Percentiles rank a stretch among this genome's conserved stretches.
These are phyloP conservation scores for Carallia pectinifolia DNA, from an alignment of 345 rosid species.

Conservation along the genomic window DNA sequence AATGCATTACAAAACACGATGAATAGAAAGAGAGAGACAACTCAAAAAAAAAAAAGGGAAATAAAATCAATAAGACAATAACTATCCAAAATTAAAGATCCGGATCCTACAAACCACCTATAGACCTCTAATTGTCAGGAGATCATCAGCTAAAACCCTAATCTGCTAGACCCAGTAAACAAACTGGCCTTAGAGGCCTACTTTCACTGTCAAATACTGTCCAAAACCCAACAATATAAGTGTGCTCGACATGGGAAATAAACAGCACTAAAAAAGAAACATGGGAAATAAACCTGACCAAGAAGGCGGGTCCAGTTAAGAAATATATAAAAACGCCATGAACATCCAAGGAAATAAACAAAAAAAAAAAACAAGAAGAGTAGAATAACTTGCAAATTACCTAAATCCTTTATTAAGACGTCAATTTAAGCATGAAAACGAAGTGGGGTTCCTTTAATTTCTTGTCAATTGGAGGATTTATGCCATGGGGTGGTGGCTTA, in stretches of 20 bases:
- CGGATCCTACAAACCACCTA: constrained; percentile 17
- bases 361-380: neutral
- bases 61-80: neutral
- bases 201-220: constrained; percentile 5
- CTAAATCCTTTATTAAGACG: neutral
- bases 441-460: neutral
- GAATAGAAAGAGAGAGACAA: too few species aligned
- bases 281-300: constrained; percentile 7
- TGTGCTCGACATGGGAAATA: constrained; percentile 17
- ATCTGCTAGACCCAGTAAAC: constrained; percentile 15
- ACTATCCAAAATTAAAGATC: constrained; percentile 1
- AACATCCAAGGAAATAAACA: neutral
- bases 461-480: neutral
- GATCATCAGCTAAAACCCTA: constrained; percentile 23
- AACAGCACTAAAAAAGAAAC: too few species aligned
- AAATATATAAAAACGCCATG: neutral
- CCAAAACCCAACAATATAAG: constrained; percentile 15
- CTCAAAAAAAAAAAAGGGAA: neutral
- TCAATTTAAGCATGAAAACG: neutral
- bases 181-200: neutral
- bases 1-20: too few species aligned
- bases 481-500: neutral
- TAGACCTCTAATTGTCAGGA: neutral
- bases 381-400: neutral
- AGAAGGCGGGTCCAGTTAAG: constrained; percentile 17